phyloP scores from a whole-genome alignment of 2,329 filamentous ascomycete genomes.

The Aspergillus pseudonomiae region DNA sequence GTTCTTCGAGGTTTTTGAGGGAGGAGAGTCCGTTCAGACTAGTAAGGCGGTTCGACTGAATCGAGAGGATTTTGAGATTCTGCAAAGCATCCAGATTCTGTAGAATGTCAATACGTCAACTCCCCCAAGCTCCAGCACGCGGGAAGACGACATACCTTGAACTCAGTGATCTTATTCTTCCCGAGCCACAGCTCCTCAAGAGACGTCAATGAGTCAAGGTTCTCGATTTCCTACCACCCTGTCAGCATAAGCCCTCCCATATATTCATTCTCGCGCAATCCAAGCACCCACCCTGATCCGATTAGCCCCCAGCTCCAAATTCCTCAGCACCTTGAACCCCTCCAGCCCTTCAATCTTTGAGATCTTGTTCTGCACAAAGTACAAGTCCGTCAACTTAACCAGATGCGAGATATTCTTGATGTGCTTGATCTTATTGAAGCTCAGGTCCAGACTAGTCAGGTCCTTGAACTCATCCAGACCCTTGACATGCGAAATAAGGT shows the following conservation, averaged over 20 bases:
- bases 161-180: conserved; percentile 92
- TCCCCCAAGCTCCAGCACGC: neutral
- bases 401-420: conserved; percentile 87
- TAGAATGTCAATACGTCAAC: conserved; percentile 12
- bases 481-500: conserved; percentile 83
- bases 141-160: conserved; percentile 56
- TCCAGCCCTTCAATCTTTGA: conserved; percentile 82
- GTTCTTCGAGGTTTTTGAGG: conserved; percentile 78
- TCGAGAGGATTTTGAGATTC: conserved; percentile 83
- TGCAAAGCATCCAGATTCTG: conserved; percentile 70
- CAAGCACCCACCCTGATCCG: conserved; percentile 66
- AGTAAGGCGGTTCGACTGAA: conserved; percentile 91
- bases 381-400: conserved; percentile 77
- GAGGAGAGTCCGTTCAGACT: conserved; percentile 74
- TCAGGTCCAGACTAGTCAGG: conserved; percentile 81
- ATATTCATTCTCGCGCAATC: neutral
- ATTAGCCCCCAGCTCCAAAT: conserved; percentile 90
- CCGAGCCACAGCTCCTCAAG: conserved; percentile 92
- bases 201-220: conserved; percentile 73
- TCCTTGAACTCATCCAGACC: conserved; percentile 77
- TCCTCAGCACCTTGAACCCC: conserved; percentile 71
- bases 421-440: conserved; percentile 99
- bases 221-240: conserved; percentile 68
- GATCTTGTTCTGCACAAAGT: conserved; percentile 95
- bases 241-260: neutral